These are phyloP conservation scores for Neurospora tetrasperma DNA, from an alignment of 495 filamentous ascomycete genomes.

Conservation along the genomic window DNA sequence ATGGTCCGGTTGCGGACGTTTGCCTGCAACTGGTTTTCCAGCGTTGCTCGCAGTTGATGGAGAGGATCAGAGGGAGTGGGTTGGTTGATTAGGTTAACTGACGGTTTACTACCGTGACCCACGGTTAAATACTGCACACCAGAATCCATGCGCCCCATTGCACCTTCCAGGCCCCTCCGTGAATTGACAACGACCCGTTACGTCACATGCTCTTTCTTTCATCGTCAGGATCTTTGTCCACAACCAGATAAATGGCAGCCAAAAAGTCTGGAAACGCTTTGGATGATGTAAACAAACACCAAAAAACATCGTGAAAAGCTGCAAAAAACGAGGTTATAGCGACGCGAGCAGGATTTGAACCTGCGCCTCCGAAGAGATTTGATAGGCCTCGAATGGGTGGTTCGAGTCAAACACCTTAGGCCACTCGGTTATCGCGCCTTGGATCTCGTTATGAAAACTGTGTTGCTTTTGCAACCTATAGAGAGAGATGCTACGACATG, in stretches of 20 bases:
- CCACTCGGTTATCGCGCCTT: not conserved
- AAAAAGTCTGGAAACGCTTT: not conserved
- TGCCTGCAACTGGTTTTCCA: too few relatives aligned
- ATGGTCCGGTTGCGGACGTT: not conserved
- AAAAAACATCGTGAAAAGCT: not conserved
- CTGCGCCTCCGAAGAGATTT: not conserved
- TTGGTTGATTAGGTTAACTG: too few relatives aligned
- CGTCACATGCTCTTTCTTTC: not conserved
- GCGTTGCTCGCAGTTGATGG: too few relatives aligned
- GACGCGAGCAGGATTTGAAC: not conserved
- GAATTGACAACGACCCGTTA: not conserved
- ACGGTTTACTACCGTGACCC: too few relatives aligned
- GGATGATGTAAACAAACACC: not conserved
- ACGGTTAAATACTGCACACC: too few relatives aligned
- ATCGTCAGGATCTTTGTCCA: not conserved
- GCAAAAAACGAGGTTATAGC: not conserved
- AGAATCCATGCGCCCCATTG: too few relatives aligned
- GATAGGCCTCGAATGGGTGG: not conserved
- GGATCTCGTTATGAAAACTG: fast-evolving
- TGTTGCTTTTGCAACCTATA: not conserved
- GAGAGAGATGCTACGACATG: not conserved
- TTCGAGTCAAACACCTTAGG: not conserved
- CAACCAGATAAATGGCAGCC: not conserved
- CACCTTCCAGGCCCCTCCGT: not conserved
- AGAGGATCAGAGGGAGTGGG: too few relatives aligned